These are phyloP conservation scores for Saccharum officinarum DNA, from an alignment of 176 grass and related monocot species.

Conservation along the genomic window DNA sequence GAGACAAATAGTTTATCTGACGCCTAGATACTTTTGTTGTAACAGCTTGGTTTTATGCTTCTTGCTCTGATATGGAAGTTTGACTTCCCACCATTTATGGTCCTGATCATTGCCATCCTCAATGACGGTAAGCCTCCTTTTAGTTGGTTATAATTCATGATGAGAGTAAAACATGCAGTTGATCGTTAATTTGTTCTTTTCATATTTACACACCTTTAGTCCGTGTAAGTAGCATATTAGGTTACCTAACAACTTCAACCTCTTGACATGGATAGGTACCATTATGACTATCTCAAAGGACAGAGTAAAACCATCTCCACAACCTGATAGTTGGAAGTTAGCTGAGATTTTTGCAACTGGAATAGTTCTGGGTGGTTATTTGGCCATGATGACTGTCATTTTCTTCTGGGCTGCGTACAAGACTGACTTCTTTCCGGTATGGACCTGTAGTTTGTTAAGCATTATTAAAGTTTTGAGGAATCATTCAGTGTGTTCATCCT, in stretches of 20 bases:
- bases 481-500: not conserved
- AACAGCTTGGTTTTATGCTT: conserved; percentile 94
- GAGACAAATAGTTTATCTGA: conserved; percentile 15
- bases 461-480: not conserved
- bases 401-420: conserved; percentile 96
- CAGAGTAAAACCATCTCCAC: conserved; percentile 85
- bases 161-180: conserved; percentile 3
- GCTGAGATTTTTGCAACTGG: conserved; percentile 92
- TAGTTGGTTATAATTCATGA: not conserved
- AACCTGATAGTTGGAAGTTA: conserved; percentile 92
- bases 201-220: conserved; percentile 1
- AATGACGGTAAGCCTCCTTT: conserved; percentile 69
- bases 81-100: conserved; percentile 95
- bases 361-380: conserved; percentile 72
- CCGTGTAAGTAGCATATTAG: not conserved
- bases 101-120: conserved; percentile 92
- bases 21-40: not conserved
- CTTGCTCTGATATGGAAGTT: conserved; percentile 88
- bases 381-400: conserved; percentile 94
- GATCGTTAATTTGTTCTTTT: not conserved
- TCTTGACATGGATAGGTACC: conserved; percentile 52
- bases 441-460: not conserved
- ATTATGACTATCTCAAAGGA: conserved; percentile 98
- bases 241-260: not conserved
- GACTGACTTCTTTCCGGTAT: conserved; percentile 86